Evolutionary conservation across 2,329 filamentous ascomycete genomes (phyloP).

Genomic region (Phialophora macrospora): DNA sequence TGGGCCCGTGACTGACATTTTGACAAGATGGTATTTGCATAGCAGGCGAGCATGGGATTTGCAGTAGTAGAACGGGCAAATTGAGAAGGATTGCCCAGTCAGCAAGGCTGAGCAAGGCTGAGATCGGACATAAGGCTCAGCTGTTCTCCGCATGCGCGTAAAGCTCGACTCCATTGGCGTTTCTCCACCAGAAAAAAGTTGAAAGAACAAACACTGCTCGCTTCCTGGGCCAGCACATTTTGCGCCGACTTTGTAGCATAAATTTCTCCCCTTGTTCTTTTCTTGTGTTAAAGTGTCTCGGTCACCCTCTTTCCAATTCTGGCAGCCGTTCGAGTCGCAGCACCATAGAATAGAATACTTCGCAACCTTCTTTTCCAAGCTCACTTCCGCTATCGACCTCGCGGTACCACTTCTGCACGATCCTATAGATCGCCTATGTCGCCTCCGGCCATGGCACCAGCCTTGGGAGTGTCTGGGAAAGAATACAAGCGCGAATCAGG

Average conservation of each 20-base stretch:
- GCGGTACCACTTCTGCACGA: background rate
- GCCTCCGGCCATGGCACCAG: constrained; percentile 38
- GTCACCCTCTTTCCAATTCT: background rate
- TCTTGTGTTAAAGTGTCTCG: background rate
- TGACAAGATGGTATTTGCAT: constrained; percentile 9
- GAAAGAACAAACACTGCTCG: constrained; percentile 10
- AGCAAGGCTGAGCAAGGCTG: constrained; percentile 13
- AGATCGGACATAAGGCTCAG: constrained; percentile 14
- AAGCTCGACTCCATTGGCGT: background rate
- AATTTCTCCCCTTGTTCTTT: background rate
- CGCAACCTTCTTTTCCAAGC: background rate
- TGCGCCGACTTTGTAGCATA: background rate
- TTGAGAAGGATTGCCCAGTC: background rate
- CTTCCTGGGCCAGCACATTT: background rate
- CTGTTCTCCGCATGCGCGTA: background rate
- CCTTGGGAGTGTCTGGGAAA: constrained; percentile 55
- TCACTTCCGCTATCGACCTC: background rate
- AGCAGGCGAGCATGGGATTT: background rate
- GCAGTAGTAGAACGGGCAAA: background rate
- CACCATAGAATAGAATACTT: background rate
- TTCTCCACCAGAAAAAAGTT: constrained; percentile 17
- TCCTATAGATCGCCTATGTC: constrained; percentile 27
- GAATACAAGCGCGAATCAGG: constrained; percentile 85
- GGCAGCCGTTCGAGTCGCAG: background rate
- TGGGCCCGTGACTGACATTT: constrained; percentile 2